phyloP scores from a whole-genome alignment of 2,329 filamentous ascomycete genomes.

The Phyllosticta paracitricarpa region DNA sequence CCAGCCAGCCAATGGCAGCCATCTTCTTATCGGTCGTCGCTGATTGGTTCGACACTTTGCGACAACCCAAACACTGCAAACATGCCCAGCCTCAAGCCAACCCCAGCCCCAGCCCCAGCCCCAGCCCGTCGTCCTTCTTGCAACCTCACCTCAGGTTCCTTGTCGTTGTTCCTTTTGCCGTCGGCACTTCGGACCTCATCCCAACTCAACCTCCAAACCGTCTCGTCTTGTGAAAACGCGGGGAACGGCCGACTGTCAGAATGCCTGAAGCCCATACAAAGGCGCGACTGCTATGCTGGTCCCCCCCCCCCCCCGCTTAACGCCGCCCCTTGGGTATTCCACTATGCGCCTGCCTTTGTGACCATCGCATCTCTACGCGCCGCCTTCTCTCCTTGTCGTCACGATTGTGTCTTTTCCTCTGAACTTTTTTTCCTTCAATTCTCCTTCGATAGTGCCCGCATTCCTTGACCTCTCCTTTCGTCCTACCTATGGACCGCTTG shows the following conservation, averaged over 20 bases:
- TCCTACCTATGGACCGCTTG: not conserved
- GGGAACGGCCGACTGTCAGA: not conserved
- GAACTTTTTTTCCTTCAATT: not conserved
- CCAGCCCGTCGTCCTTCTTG: not conserved
- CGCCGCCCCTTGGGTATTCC: not conserved
- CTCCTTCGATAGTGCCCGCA: not conserved
- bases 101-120: not conserved
- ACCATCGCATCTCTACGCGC: not conserved
- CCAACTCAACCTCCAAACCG: not conserved
- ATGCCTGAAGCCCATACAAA: not conserved
- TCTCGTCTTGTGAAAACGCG: conserved; percentile 4
- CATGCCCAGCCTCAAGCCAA: not conserved
- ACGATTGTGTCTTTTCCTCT: not conserved
- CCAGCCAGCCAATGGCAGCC: not conserved
- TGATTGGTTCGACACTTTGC: not conserved
- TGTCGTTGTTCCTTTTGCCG: not conserved
- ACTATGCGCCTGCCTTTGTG: not conserved
- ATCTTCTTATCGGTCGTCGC: not conserved
- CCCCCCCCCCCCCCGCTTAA: not conserved
- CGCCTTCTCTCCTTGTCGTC: no score
- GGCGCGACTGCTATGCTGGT: not conserved
- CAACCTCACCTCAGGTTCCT: no score
- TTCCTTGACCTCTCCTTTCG: no score
- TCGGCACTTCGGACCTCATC: not conserved
- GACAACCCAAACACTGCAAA: not conserved